Conservation (phyloP, 2,329 filamentous ascomycete species). For the Cylindrodendrum hubeiense region DNA sequence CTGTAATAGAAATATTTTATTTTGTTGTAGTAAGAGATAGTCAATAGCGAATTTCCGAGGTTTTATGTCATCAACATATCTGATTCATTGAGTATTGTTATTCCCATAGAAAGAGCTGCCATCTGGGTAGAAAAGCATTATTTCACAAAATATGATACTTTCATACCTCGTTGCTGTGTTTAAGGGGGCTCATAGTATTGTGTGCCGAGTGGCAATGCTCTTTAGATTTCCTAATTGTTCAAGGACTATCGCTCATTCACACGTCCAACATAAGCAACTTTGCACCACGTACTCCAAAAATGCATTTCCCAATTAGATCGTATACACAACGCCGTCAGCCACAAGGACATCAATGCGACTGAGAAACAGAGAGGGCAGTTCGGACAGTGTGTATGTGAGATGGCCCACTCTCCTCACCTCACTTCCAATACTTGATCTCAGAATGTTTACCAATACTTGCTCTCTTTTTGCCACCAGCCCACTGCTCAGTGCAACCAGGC, state of each 20-base stretch:
- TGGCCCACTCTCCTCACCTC: constrained; percentile 17
- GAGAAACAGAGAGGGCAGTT: constrained; percentile 5
- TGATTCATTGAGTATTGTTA: no score
- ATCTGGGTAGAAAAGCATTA: no score
- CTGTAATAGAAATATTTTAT: not conserved
- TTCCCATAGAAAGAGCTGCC: no score
- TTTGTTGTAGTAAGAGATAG: not conserved
- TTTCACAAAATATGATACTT: no score
- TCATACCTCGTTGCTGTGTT: no score
- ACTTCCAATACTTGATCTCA: constrained; percentile 17
- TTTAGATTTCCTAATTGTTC: not conserved
- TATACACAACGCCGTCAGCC: constrained; percentile 32
- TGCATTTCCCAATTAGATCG: constrained; percentile 29
- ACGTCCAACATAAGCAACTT: not conserved
- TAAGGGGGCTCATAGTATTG: no score
- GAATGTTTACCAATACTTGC: constrained; percentile 13
- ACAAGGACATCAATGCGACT: constrained; percentile 31
- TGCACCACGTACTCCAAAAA: constrained; percentile 10
- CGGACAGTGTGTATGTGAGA: constrained; percentile 5
- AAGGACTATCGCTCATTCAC: not conserved
- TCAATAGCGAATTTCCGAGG: not conserved
- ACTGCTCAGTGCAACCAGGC: constrained; percentile 52
- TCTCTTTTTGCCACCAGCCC: constrained; percentile 8
- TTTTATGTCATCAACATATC: not conserved
- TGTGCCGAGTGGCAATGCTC: no score